Conservation (phyloP, 2,329 filamentous ascomycete species). For the Trichoderma sp. region DNA sequence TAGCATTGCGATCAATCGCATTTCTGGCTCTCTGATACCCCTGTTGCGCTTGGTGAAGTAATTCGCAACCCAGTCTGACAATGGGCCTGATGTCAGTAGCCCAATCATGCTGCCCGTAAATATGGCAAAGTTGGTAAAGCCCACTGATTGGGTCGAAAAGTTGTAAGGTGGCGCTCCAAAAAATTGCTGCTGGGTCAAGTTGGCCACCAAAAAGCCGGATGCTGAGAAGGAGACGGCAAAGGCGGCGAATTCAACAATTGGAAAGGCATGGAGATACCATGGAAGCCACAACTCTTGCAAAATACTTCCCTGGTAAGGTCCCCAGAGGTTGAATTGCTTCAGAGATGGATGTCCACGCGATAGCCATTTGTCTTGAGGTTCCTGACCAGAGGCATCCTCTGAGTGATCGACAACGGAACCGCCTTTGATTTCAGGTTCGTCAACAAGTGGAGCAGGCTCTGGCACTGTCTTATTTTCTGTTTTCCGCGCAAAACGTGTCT, state of each 20-base stretch:
- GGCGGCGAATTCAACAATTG: constrained; percentile 9
- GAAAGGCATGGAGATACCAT: constrained; percentile 11
- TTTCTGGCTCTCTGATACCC: constrained; percentile 9
- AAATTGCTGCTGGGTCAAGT: constrained; percentile 6
- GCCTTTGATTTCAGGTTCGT: neutral
- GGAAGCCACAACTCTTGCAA: constrained; percentile 12
- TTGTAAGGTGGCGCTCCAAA: constrained; percentile 11
- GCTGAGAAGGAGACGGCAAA: constrained; percentile 6
- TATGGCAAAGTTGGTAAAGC: constrained; percentile 12
- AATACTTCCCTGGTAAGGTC: neutral
- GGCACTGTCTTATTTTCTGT: neutral
- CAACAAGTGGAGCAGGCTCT: neutral
- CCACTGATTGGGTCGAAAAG: neutral
- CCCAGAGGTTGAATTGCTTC: constrained; percentile 5
- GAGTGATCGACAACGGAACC: constrained; percentile 2
- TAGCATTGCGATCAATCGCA: constrained; percentile 5
- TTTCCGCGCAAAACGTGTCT: constrained; percentile 1
- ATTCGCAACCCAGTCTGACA: constrained; percentile 9
- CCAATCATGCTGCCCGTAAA: constrained; percentile 5
- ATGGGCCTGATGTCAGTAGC: neutral
- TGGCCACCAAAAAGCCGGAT: constrained; percentile 3
- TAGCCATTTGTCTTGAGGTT: neutral
- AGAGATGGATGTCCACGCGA: constrained; percentile 7
- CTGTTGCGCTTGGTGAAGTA: constrained; percentile 11
- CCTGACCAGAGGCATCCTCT: neutral